Evolutionary conservation across 805 yeast genomes (phyloP), one percentile per base, ranked within the genome.

Genomic region (Candida pini): DNA sequence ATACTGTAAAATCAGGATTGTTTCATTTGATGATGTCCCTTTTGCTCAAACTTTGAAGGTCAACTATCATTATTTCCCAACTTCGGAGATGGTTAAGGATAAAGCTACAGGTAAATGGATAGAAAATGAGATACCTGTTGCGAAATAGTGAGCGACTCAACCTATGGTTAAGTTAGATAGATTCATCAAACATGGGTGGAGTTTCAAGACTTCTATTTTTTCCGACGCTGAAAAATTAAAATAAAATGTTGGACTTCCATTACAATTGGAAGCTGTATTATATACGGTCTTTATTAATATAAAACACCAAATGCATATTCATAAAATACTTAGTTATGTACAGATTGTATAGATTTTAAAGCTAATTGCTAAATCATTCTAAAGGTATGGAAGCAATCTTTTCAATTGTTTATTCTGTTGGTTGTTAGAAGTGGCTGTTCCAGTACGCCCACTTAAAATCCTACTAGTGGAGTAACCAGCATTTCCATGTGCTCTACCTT

Each of bases 401-500:
- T 65, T 70, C 43, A 81, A 53, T 53, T 76, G 80, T 50, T 73
- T 74, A 32, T 73, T 64, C 51, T 81, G 87, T 17, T 68, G 63
- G 17, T 67, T 63, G 20, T 62, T 68, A 26, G 78, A 85, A 47
- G 62, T 54, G 6, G 69, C 74, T 46, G 69, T 81, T 20, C 76
- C 81, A 45, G 77, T 73, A 59, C 81, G 67, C 48, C 69, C 70
- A 40, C 74, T 65, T 51, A 82, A 61, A 18, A 73, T 67, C 33
- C 78, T 69, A 26, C 73, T 64, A 12, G 25, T 22, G 21, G 88
- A 71, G 81, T 92, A 89, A 16, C 95, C 89, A 2, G 88, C 85
- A 53, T 89, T 89, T 33, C 97, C 96, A 57, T 89, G 97, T 46
- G 84, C 82, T 64, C 95, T 76, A 9, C 96, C 95, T 15, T 94